Evolutionary conservation across 2,329 filamentous ascomycete genomes (phyloP).

Genomic region (Xylaria sp.): DNA sequence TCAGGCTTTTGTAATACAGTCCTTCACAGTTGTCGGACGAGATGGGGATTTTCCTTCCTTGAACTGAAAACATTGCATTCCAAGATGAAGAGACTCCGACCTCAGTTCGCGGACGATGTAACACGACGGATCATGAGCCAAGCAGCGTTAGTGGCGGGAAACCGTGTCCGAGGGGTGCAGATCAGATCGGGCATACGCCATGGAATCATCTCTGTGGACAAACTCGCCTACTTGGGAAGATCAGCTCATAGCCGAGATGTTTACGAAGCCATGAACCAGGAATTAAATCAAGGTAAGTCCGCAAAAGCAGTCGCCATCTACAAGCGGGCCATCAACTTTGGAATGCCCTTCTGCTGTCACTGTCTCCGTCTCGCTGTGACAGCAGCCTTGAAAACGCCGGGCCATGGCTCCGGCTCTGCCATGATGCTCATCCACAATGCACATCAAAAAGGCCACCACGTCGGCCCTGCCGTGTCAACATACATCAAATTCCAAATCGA

Average conservation of each 20-base stretch:
- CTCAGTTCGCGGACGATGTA: conserved; percentile 39
- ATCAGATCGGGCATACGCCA: background rate
- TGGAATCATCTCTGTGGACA: conserved; percentile 22
- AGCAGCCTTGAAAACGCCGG: conserved; percentile 43
- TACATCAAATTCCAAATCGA: conserved; percentile 33
- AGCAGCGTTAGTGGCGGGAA: conserved; percentile 29
- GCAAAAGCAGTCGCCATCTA: conserved; percentile 43
- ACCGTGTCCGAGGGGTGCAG: conserved; percentile 4
- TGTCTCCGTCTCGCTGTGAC: conserved; percentile 53
- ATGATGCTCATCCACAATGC: conserved; percentile 45
- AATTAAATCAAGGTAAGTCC: conserved; percentile 39
- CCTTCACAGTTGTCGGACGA: conserved; percentile 40
- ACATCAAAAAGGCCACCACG: conserved; percentile 45
- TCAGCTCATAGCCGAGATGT: conserved; percentile 38
- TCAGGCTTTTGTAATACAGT: conserved; percentile 45
- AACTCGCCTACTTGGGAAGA: conserved; percentile 30
- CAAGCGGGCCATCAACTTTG: conserved; percentile 37
- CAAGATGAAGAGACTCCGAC: conserved; percentile 38
- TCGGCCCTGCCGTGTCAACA: conserved; percentile 39
- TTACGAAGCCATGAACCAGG: conserved; percentile 45
- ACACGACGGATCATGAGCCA: conserved; percentile 44
- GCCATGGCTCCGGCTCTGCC: conserved; percentile 37
- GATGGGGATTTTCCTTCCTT: conserved; percentile 43
- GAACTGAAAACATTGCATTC: conserved; percentile 41
- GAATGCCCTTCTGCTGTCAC: conserved; percentile 42